Conservation (phyloP, 78 protist genomes). For the Reticulomyxa filosa region DNA sequence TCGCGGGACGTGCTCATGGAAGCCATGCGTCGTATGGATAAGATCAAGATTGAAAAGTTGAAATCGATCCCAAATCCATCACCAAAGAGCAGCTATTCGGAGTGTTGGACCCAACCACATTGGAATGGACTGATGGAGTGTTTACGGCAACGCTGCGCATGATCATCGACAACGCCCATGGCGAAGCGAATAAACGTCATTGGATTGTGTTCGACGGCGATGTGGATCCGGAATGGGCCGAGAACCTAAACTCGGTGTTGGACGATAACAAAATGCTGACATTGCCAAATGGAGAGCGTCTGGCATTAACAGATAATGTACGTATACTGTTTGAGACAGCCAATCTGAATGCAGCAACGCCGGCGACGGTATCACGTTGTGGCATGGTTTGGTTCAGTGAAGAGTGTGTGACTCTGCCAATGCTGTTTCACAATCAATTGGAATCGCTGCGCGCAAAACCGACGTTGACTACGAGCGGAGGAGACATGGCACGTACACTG, state of each 20-base stretch:
- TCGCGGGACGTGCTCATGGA: conserved; percentile 16
- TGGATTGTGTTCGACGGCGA: conserved; percentile 96
- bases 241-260: conserved; percentile 82
- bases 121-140: conserved; percentile 57
- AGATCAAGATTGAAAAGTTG: not conserved
- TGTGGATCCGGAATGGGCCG: conserved; percentile 98
- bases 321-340: conserved; percentile 80
- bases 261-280: conserved; percentile 94
- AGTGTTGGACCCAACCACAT: conserved; percentile 31
- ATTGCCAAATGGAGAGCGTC: conserved; percentile 93
- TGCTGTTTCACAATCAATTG: not conserved
- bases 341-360: conserved; percentile 80
- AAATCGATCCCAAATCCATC: conserved; percentile 52
- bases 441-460: not conserved
- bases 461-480: not conserved
- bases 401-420: conserved; percentile 19
- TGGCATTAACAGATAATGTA: conserved; percentile 66
- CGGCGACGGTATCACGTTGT: conserved; percentile 91
- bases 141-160: not conserved
- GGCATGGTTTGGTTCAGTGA: conserved; percentile 96
- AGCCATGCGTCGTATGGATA: conserved; percentile 23
- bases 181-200: conserved; percentile 25
- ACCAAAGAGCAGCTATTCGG: conserved; percentile 50
- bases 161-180: not conserved
- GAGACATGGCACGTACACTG: conserved; percentile 35